Evolutionary conservation across 2,329 filamentous ascomycete species (phyloP).

Genomic region (Metarhizium album): DNA sequence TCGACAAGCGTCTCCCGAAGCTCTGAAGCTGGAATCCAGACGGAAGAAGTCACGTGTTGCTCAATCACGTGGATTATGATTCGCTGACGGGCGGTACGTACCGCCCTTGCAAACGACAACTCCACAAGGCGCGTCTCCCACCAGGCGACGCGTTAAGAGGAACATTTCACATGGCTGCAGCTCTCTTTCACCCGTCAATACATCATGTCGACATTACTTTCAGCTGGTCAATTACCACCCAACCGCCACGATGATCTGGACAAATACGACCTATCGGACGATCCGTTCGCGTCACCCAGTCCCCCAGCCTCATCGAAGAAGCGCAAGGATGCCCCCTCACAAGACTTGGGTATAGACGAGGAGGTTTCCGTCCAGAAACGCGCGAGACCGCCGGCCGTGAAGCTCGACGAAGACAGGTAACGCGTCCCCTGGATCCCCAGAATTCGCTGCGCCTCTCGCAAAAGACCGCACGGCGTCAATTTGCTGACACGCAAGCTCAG

Average conservation of each 20-base stretch:
- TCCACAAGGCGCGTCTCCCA: conserved; percentile 7
- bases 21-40: conserved; percentile 20
- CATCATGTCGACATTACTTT: conserved; percentile 15
- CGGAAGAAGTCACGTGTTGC: conserved; percentile 18
- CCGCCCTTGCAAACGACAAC: background rate
- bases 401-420: conserved; percentile 73
- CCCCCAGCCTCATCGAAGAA: conserved; percentile 33
- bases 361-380: conserved; percentile 76
- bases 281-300: conserved; percentile 38
- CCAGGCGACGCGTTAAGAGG: conserved; percentile 10
- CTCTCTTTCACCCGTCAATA: too few relatives aligned
- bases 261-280: conserved; percentile 58
- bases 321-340: conserved; percentile 35
- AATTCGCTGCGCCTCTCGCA: background rate
- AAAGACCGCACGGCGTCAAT: background rate
- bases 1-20: conserved; percentile 6
- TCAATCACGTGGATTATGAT: conserved; percentile 4
- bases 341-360: conserved; percentile 67
- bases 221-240: conserved; percentile 7
- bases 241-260: conserved; percentile 53
- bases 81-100: background rate
- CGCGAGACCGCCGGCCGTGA: conserved; percentile 60
- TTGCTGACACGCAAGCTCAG: conserved; percentile 28
- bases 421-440: background rate
- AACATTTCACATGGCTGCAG: too few relatives aligned